These are phyloP conservation scores for Pythium utonaiense DNA, from an alignment of 352 stramenopile species.

Conservation along the genomic window DNA sequence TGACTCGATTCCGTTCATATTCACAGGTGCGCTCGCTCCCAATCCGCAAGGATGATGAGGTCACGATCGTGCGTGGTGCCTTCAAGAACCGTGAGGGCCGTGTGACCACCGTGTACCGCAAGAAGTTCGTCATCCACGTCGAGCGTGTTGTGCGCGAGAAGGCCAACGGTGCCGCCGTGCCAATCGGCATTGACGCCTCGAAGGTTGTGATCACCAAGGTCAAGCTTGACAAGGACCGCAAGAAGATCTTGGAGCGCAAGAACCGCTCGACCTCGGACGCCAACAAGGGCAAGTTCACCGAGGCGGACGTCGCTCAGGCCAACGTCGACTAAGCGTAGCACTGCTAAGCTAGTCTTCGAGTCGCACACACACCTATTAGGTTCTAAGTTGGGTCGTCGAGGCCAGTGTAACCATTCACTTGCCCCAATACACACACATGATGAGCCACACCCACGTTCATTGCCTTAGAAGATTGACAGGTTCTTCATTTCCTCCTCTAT, in stretches of 20 bases:
- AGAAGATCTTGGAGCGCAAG: conserved; percentile 99
- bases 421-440: conserved; percentile 20
- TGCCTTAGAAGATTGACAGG: conserved; percentile 21
- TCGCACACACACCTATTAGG: conserved; percentile 7
- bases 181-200: conserved; percentile 97
- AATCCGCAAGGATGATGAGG: conserved; percentile 99
- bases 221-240: conserved; percentile 99
- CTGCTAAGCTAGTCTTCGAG: neutral
- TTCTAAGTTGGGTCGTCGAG: conserved; percentile 10
- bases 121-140: conserved; percentile 99
- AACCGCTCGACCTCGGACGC: conserved; percentile 82
- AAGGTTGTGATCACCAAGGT: conserved; percentile 99
- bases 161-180: conserved; percentile 95
- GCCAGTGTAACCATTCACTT: conserved; percentile 3
- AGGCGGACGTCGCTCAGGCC: conserved; percentile 84
- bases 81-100: conserved; percentile 99
- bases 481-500: conserved; percentile 70
- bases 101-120: conserved; percentile 97
- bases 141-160: conserved; percentile 98
- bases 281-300: conserved; percentile 90
- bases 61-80: conserved; percentile 96
- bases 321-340: conserved; percentile 79
- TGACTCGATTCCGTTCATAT: conserved; percentile 15
- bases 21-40: conserved; percentile 95
- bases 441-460: conserved; percentile 11